These are phyloP conservation scores for Euryodendron excelsum DNA, from an alignment of 148 eudicot genomes.

Conservation along the genomic window DNA sequence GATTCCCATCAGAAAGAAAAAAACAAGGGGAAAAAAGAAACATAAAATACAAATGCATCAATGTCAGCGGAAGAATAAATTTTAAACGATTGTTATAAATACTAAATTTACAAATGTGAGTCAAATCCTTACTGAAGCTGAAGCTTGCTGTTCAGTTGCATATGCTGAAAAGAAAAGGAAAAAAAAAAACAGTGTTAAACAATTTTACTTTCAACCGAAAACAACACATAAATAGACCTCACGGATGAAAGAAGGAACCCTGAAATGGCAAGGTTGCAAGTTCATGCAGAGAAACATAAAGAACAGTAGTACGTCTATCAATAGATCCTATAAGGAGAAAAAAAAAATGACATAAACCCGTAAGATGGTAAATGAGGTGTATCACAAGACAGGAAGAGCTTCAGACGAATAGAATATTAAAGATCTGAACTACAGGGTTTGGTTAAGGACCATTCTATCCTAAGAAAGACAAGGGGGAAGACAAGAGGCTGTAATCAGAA, in stretches of 20 bases:
- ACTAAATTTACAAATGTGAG: conserved; percentile 1
- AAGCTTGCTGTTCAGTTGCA: conserved; percentile 41
- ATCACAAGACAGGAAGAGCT: too few species aligned
- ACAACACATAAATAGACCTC: neutral
- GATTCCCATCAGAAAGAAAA: conserved; percentile 7
- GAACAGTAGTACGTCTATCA: too few species aligned
- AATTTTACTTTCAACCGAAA: neutral
- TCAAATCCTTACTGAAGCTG: conserved; percentile 48
- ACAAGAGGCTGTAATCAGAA: too few species aligned
- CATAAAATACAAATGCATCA: conserved; percentile 1
- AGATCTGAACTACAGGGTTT: too few species aligned
- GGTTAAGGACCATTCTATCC: too few species aligned
- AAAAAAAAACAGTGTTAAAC: neutral
- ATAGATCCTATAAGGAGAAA: too few species aligned
- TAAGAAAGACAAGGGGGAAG: too few species aligned
- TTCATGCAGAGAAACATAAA: too few species aligned
- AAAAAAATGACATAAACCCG: too few species aligned
- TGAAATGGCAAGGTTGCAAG: too few species aligned
- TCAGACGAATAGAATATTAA: too few species aligned
- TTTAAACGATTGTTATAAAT: neutral
- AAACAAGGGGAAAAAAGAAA: neutral
- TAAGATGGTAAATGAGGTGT: too few species aligned
- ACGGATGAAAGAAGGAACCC: neutral
- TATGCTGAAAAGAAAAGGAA: conserved; percentile 47
- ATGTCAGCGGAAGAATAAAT: neutral